Evolutionary conservation across 192 early-diverging fungal species (phyloP).

Genomic region (Backusella westeae): DNA sequence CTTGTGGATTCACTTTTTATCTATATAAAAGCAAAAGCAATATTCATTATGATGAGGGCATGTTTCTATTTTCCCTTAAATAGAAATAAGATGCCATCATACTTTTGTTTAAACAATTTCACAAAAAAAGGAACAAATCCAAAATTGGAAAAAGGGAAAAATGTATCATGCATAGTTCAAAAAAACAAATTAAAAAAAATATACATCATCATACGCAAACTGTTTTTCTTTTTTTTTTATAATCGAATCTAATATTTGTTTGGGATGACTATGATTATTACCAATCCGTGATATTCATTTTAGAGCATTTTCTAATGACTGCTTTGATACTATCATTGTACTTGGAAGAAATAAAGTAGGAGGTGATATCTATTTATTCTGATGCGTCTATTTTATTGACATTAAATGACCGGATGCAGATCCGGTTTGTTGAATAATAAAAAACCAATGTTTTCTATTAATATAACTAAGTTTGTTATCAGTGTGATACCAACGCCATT

Average conservation of each 20-base stretch:
- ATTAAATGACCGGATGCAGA: not conserved
- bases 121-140: no score
- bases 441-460: not conserved
- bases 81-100: not conserved
- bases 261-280: no score
- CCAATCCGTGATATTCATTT: no score
- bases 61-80: not conserved
- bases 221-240: not conserved
- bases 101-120: not conserved
- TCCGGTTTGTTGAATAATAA: not conserved
- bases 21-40: not conserved
- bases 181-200: not conserved
- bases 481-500: not conserved
- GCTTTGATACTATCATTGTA: no score
- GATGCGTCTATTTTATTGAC: not conserved
- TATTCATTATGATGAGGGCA: not conserved
- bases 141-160: not conserved
- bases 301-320: no score
- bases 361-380: no score
- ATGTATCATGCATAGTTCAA: not conserved
- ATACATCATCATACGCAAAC: not conserved
- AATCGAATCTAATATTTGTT: not conserved
- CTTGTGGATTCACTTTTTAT: no score
- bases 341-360: no score
- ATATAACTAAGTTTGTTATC: not conserved